Evolutionary conservation across 345 rosid genomes (phyloP).

Genomic region (Erodium maritimum): DNA sequence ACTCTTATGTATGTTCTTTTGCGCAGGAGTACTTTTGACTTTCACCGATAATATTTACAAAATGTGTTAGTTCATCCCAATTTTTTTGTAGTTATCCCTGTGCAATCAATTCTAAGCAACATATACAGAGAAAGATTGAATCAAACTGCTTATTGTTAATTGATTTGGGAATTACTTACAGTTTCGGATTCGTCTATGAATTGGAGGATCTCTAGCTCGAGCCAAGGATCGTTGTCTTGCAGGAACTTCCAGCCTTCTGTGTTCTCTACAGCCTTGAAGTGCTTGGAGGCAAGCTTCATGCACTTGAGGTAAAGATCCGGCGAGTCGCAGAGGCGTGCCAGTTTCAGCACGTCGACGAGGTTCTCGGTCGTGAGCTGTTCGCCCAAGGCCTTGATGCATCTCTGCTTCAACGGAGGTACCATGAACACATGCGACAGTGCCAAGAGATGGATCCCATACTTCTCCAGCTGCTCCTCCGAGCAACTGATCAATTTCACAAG

Average conservation of each 20-base stretch:
- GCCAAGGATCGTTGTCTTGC: constrained; percentile 64
- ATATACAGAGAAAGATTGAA: too few relatives aligned
- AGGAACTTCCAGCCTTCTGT: constrained; percentile 87
- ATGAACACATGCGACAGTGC: constrained; percentile 71
- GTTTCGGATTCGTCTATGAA: constrained; percentile 75
- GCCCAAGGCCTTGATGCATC: constrained; percentile 38
- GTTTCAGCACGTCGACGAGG: constrained; percentile 71
- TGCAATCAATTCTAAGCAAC: too few relatives aligned
- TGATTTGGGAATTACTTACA: constrained; percentile 23
- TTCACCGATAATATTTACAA: too few relatives aligned
- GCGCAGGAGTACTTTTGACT: too few relatives aligned
- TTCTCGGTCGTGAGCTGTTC: constrained; percentile 48
- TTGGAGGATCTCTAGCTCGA: constrained; percentile 68
- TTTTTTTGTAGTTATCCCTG: too few relatives aligned
- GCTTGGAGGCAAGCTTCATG: constrained; percentile 34
- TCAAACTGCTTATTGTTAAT: too few relatives aligned
- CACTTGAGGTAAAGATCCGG: constrained; percentile 65
- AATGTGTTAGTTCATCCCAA: too few relatives aligned
- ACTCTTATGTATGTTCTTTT: too few relatives aligned
- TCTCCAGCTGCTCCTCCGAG: constrained; percentile 50
- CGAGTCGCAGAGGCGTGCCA: constrained; percentile 76
- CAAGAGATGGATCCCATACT: constrained; percentile 71
- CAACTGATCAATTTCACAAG: constrained; percentile 26
- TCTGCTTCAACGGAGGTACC: constrained; percentile 61
- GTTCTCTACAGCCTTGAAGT: constrained; percentile 45